Conservation (phyloP, 495 filamentous ascomycete species). For the Glarea lozoyensis region DNA sequence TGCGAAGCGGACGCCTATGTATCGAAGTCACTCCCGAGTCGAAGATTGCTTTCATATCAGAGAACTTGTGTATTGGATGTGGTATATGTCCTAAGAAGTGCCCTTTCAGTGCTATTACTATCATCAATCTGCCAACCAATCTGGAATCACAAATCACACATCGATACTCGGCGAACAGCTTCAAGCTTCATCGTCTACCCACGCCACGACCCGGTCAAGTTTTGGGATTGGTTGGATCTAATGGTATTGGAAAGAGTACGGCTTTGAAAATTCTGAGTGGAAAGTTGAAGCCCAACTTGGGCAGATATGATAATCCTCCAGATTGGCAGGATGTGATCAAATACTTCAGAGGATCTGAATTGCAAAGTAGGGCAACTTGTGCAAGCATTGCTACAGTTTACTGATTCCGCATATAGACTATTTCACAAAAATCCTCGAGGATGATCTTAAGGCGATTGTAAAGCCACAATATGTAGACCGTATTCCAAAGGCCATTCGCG, state of each 20-base stretch:
- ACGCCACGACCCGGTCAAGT: conserved; percentile 94
- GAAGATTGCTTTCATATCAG: conserved; percentile 96
- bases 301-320: conserved; percentile 88
- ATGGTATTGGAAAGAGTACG: conserved; percentile 99
- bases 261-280: conserved; percentile 96
- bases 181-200: conserved; percentile 94
- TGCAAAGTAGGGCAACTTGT: conserved; percentile 65
- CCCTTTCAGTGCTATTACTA: conserved; percentile 97
- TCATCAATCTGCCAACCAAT: conserved; percentile 99
- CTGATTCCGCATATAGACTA: conserved; percentile 55
- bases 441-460: conserved; percentile 90
- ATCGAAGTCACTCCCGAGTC: conserved; percentile 86
- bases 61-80: conserved; percentile 90
- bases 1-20: conserved; percentile 94
- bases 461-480: conserved; percentile 99
- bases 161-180: conserved; percentile 97
- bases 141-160: conserved; percentile 96
- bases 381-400: neutral
- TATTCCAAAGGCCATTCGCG: conserved; percentile 84
- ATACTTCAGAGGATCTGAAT: conserved; percentile 92
- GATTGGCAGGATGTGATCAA: conserved; percentile 99
- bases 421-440: conserved; percentile 95
- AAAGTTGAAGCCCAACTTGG: conserved; percentile 96
- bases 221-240: conserved; percentile 93
- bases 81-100: conserved; percentile 99